Percentiles rank a stretch among this genome's conserved stretches.
Evolutionary conservation across 441 rosid species (phyloP).

Genomic region (Viola pubescens): DNA sequence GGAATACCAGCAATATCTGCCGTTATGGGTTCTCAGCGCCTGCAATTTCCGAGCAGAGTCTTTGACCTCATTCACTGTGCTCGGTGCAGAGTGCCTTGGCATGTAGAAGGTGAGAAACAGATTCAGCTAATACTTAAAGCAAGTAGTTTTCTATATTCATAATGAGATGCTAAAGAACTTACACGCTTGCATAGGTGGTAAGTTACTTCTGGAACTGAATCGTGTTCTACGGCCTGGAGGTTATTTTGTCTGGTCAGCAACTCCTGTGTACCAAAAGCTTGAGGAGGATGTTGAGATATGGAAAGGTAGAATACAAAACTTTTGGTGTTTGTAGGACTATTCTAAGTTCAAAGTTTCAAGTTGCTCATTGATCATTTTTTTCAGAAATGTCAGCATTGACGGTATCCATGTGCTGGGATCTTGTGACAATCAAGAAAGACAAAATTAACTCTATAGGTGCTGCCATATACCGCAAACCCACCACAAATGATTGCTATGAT

Average conservation of each 20-base stretch:
- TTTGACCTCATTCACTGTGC: conserved; percentile 86
- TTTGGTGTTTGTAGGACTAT: neutral
- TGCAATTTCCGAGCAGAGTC: conserved; percentile 82
- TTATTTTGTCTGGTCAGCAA: conserved; percentile 89
- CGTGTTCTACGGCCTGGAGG: conserved; percentile 87
- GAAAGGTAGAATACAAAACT: conserved; percentile 43
- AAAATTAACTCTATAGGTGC: conserved; percentile 62
- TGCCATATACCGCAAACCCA: conserved; percentile 74
- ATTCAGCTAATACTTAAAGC: neutral
- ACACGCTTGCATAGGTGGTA: conserved; percentile 35
- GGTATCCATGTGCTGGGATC: conserved; percentile 78
- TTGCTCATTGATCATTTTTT: conserved; percentile 14
- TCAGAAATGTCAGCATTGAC: conserved; percentile 70
- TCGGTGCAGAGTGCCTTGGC: conserved; percentile 97
- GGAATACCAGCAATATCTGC: conserved; percentile 91
- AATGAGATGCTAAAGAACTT: neutral
- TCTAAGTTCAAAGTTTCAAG: neutral
- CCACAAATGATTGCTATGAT: conserved; percentile 69
- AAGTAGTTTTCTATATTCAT: neutral
- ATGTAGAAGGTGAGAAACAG: conserved; percentile 42
- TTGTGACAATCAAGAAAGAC: conserved; percentile 73
- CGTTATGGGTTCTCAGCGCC: conserved; percentile 85
- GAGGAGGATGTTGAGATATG: conserved; percentile 73
- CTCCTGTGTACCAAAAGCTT: conserved; percentile 81
- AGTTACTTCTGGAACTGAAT: conserved; percentile 75